Conservation (phyloP, 768 basidiomycete species). For the Leccinum truebloodii region DNA sequence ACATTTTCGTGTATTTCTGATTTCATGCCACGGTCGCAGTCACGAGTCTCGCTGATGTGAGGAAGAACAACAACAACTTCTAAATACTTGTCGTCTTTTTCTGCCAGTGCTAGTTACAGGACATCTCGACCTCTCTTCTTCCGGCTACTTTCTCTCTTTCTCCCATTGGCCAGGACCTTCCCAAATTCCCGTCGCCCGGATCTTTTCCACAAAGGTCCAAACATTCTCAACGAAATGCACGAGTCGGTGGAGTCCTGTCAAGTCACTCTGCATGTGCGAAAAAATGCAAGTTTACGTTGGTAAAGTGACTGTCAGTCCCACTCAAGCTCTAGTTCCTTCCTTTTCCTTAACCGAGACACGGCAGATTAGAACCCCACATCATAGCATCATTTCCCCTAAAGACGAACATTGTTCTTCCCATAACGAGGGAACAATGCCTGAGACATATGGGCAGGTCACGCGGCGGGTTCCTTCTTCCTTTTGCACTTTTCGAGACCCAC, state of each 20-base stretch:
- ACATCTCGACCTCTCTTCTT: not conserved
- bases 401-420: constrained; percentile 32
- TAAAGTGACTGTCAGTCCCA: constrained; percentile 14
- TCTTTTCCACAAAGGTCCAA: constrained; percentile 17
- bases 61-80: no score
- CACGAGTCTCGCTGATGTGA: not conserved
- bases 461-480: not conserved
- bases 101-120: no score
- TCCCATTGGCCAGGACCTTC: constrained; percentile 24
- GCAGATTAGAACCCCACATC: constrained; percentile 15
- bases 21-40: not conserved
- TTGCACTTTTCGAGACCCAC: constrained; percentile 5
- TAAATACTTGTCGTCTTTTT: no score
- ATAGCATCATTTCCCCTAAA: constrained; percentile 15
- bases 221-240: constrained; percentile 9
- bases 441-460: constrained; percentile 14
- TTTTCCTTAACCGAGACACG: constrained; percentile 25
- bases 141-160: not conserved
- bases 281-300: constrained; percentile 25
- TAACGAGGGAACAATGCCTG: constrained; percentile 34
- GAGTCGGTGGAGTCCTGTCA: constrained; percentile 8
- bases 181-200: constrained; percentile 26
- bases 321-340: constrained; percentile 14
- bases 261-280: constrained; percentile 4
- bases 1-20: not conserved